A percentile compares a stretch with the other conserved stretches of the same genome.
phyloP scores from a whole-genome alignment of 768 basidiomycete genomes.

The Mycena haematopus region DNA sequence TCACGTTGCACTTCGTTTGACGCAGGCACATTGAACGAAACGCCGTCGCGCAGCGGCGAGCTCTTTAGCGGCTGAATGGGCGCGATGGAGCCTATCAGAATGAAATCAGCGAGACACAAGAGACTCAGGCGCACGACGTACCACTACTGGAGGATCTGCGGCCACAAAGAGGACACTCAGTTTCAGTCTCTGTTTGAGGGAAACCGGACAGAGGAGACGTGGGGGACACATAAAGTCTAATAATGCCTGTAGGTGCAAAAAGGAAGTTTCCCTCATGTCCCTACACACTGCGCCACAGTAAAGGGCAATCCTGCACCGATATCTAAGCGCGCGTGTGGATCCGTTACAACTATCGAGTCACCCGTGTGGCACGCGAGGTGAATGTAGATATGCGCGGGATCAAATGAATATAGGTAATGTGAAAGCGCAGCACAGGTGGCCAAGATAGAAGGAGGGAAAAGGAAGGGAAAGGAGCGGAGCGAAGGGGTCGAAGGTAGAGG shows the following conservation, averaged over 20 bases:
- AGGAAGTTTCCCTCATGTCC: not conserved
- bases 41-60: constrained; percentile 24
- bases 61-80: not conserved
- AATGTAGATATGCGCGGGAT: not conserved
- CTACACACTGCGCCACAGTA: not conserved
- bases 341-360: constrained; percentile 1
- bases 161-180: constrained; percentile 9
- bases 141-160: constrained; percentile 25
- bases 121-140: not conserved
- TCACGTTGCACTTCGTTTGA: constrained; percentile 1
- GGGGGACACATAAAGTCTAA: not conserved
- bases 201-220: not conserved
- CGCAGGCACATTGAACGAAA: constrained; percentile 13
- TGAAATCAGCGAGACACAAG: not conserved
- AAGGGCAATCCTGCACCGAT: not conserved
- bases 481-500: not conserved
- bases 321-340: constrained; percentile 17
- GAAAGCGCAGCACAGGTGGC: constrained; percentile 1
- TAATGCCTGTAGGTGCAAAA: not conserved
- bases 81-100: not conserved
- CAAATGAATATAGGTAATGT: constrained; percentile 5
- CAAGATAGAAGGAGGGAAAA: not conserved
- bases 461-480: not conserved
- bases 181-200: not conserved
- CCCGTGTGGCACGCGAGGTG: constrained; percentile 2